These are phyloP conservation scores for Warburgia ugandensis DNA, from an alignment of 164 flowering plant species.

Conservation along the genomic window DNA sequence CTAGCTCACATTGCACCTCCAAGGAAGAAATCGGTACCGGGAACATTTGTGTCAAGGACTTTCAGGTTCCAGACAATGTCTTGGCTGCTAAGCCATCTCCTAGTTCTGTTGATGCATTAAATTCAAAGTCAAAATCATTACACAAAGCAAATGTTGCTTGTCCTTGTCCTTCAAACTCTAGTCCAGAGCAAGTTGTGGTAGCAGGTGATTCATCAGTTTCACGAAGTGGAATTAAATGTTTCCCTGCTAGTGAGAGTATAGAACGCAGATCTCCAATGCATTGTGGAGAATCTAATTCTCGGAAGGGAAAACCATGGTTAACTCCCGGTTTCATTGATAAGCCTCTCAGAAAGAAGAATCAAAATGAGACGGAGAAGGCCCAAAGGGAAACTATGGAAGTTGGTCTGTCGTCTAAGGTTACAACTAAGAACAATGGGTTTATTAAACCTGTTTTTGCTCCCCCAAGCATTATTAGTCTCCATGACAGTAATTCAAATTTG, in stretches of 20 bases:
- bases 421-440: too few species aligned
- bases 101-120: conserved; percentile 3
- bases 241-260: neutral
- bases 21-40: conserved; percentile 7
- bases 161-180: neutral
- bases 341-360: conserved; percentile 5
- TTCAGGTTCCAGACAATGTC: conserved; percentile 3
- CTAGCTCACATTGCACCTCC: conserved; percentile 2
- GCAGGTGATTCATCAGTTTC: neutral
- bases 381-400: conserved; percentile 6
- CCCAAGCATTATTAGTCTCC: neutral
- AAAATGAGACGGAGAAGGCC: conserved; percentile 11
- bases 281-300: conserved; percentile 4
- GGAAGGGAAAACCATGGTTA: conserved; percentile 28
- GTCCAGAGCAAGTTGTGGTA: conserved; percentile 3
- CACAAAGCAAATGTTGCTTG: conserved; percentile 6
- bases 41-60: neutral
- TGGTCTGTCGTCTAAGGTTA: neutral
- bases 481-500: neutral
- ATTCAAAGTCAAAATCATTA: neutral
- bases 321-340: conserved; percentile 31
- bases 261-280: conserved; percentile 1
- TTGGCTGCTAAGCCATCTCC: conserved; percentile 2
- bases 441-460: neutral
- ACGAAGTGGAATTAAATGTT: neutral